Percentiles rank a stretch among this genome's conserved stretches.
Conservation (phyloP, 129 eudicot species). For the Gnaphalium uliginosum region DNA sequence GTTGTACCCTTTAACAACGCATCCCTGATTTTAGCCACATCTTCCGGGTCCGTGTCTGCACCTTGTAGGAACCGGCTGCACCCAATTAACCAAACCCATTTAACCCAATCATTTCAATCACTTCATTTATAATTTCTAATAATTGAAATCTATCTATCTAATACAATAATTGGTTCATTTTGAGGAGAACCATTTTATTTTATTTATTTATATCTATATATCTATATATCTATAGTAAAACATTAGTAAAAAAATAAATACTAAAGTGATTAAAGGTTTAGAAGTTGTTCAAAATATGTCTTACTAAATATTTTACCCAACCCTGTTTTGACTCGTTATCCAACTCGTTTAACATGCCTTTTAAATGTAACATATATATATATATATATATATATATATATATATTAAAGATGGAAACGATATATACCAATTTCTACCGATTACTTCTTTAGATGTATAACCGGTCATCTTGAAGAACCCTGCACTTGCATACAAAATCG, state of each 20-base stretch:
- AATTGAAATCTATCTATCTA: not conserved
- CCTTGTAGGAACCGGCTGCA: slow-evolving; percentile 94
- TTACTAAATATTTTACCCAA: not conserved
- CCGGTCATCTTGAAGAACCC: slow-evolving; percentile 99
- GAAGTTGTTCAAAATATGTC: not conserved
- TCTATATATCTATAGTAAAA: not conserved
- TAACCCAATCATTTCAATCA: not conserved
- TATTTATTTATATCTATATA: no score
- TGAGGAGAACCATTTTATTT: not conserved
- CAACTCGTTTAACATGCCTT: not conserved
- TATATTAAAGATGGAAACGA: no score
- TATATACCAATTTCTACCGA: slow-evolving; percentile 98
- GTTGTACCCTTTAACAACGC: slow-evolving; percentile 62
- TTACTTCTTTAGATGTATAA: slow-evolving; percentile 82
- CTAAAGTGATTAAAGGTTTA: not conserved
- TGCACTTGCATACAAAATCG: slow-evolving; percentile 90
- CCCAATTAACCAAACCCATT: not conserved
- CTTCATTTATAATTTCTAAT: not conserved
- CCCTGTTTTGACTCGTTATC: not conserved
- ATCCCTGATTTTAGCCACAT: slow-evolving; percentile 87
- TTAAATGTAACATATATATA: no score
- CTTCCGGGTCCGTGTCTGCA: slow-evolving; percentile 86
- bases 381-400: no score
- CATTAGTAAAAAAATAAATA: not conserved
- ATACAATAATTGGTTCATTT: no score